phyloP scores from a whole-genome alignment of 2,329 filamentous ascomycete species.

The Clonostachys sp. region DNA sequence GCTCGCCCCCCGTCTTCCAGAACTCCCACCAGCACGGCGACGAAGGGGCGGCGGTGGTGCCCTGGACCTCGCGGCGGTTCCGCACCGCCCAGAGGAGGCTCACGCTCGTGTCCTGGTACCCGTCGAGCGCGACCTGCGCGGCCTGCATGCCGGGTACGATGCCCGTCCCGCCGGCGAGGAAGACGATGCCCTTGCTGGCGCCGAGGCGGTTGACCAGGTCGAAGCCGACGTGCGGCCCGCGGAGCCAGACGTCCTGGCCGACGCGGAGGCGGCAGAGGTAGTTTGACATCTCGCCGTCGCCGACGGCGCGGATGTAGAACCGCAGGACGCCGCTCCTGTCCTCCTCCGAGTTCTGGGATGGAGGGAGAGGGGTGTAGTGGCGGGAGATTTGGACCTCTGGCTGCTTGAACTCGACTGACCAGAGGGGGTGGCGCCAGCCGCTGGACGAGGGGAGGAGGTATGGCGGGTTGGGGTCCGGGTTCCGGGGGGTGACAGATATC shows the following conservation, averaged over 20 bases:
- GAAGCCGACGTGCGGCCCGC: constrained; percentile 75
- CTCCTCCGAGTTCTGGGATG: constrained; percentile 13
- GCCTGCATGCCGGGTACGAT: constrained; percentile 87
- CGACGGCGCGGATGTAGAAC: constrained; percentile 75
- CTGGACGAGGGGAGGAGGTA: constrained; percentile 15
- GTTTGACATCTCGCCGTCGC: constrained; percentile 77
- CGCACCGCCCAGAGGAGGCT: constrained; percentile 78
- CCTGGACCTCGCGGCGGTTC: constrained; percentile 49
- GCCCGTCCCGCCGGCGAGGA: constrained; percentile 88
- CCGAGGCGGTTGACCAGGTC: constrained; percentile 30
- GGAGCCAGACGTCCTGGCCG: constrained; percentile 65
- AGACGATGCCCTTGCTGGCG: constrained; percentile 52
- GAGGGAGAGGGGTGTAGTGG: constrained; percentile 84
- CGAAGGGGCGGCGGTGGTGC: not conserved
- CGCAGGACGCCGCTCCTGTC: constrained; percentile 40
- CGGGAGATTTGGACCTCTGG: constrained; percentile 88
- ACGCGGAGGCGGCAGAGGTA: constrained; percentile 66
- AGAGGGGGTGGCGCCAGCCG: constrained; percentile 54
- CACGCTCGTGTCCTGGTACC: constrained; percentile 32
- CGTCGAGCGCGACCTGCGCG: constrained; percentile 55
- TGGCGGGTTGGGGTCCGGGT: constrained; percentile 15
- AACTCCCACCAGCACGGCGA: constrained; percentile 15
- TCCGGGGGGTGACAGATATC: constrained; percentile 53
- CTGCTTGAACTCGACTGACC: constrained; percentile 92
- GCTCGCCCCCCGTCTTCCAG: constrained; percentile 7